Evolutionary conservation across 345 rosid species (phyloP), one percentile per base, ranked within the genome.

Genomic region (Nasturtium officinale): DNA sequence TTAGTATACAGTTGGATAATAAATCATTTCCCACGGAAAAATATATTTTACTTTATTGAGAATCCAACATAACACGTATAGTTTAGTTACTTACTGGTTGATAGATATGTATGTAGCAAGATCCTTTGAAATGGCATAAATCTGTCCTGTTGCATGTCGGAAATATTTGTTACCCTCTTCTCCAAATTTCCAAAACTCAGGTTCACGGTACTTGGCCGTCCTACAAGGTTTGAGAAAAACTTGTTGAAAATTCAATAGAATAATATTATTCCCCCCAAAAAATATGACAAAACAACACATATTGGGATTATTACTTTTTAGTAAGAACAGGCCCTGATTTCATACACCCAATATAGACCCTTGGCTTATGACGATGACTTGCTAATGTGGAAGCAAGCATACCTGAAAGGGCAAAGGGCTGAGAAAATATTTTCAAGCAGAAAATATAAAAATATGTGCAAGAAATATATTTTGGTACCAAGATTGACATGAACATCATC

Each of bases 401-500:
- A 52, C 96, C 98, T 95, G 54, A 48, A 50, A 48, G 42, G 3
- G 1, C 40, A 68, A 60, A 53, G 47, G 12, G 60, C 17, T n/a
- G 17, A 21, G 58, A 18, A 46, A 48, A 46, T 12, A 65, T 21
- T 3, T 3, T 3, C 25, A 38, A 29, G 7, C 29, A 66, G 28
- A 66, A 25, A 74, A 46, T 10, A 56, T 46, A 2, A 7, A 16
- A 47, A 17, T 48, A 10, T 20, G 29, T 53, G 52, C n/a, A 17
- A 59, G 32, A 32, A 46, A 70, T 18, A 57, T 9, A 50, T 12
- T 56, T 81, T 55, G 76, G 45, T 84, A 90, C 99, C 99, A 71
- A 96, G 84, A 84, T 96, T 96, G 67, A 96, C 96, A 69, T 96
- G 98, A 77, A 92, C 88, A 83, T 96, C 99, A 81, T 96, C 99